Evolutionary conservation across 164 flowering plant genomes (phyloP).

Genomic region (Stephania cephalantha): DNA sequence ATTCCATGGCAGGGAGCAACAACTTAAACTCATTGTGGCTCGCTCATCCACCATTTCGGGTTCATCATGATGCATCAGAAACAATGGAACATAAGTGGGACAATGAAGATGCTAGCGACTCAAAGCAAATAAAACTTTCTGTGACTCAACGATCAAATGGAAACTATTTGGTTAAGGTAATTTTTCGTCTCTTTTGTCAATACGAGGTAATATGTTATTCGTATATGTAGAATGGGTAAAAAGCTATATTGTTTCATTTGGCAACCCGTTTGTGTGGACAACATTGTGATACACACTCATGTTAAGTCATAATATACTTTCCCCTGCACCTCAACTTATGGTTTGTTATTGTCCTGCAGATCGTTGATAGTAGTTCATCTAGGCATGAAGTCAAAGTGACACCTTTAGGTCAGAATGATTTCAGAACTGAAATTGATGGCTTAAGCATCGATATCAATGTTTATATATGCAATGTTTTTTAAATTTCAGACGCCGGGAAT

Average conservation of each 20-base stretch:
- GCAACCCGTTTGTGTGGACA: too few relatives aligned
- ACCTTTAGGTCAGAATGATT: constrained; percentile 39
- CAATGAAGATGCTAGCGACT: constrained; percentile 33
- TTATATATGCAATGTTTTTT: constrained; percentile 9
- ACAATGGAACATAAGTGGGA: constrained; percentile 78
- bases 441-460: constrained; percentile 43
- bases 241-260: too few relatives aligned
- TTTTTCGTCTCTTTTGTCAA: too few relatives aligned
- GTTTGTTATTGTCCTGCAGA: constrained; percentile 24
- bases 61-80: constrained; percentile 56
- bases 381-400: constrained; percentile 43
- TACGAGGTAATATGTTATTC: too few relatives aligned
- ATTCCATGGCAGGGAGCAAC: constrained; percentile 31
- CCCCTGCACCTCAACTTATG: neutral
- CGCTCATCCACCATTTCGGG: constrained; percentile 77
- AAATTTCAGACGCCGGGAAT: neutral
- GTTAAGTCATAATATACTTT: neutral
- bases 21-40: constrained; percentile 62
- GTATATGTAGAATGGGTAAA: too few relatives aligned
- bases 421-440: constrained; percentile 66
- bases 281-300: too few relatives aligned
- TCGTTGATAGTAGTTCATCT: constrained; percentile 33
- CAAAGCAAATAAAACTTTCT: constrained; percentile 33
- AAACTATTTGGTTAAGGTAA: constrained; percentile 70
- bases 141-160: constrained; percentile 62